These are phyloP conservation scores for Sedum album DNA, from an alignment of 164 flowering plant species.

Conservation along the genomic window DNA sequence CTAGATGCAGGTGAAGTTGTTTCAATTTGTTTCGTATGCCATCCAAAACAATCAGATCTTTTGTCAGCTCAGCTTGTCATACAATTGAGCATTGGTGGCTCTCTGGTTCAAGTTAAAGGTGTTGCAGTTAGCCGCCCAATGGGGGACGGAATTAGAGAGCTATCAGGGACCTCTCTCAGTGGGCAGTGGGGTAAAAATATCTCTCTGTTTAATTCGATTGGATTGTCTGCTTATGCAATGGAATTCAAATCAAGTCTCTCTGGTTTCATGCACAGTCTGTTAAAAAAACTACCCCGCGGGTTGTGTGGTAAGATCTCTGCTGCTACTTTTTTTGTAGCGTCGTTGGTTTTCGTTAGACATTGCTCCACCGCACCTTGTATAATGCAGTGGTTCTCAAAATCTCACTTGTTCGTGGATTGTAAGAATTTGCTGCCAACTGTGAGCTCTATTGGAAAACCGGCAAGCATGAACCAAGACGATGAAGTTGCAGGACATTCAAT, in stretches of 20 bases:
- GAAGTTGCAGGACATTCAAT: neutral
- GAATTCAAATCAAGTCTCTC: conserved; percentile 49
- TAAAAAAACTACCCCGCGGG: conserved; percentile 52
- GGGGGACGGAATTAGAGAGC: conserved; percentile 31
- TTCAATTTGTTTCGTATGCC: conserved; percentile 62
- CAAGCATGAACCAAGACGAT: neutral
- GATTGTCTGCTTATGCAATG: conserved; percentile 43
- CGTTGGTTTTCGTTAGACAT: conserved; percentile 25
- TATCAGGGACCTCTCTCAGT: conserved; percentile 27
- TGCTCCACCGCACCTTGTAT: conserved; percentile 29
- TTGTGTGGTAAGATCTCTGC: conserved; percentile 29
- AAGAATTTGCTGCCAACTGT: conserved; percentile 4
- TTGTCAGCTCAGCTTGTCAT: conserved; percentile 57
- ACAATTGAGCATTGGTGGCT: conserved; percentile 79
- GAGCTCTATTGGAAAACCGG: neutral
- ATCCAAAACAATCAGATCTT: conserved; percentile 56
- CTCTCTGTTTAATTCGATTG: conserved; percentile 58
- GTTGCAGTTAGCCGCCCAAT: conserved; percentile 54
- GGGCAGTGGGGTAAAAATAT: conserved; percentile 44
- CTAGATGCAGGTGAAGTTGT: conserved; percentile 65
- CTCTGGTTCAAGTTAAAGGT: conserved; percentile 61
- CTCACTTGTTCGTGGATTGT: conserved; percentile 23
- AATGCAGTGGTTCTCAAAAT: conserved; percentile 18
- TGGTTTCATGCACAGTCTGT: conserved; percentile 34
- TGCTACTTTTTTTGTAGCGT: conserved; percentile 30